Conservation (phyloP, 768 basidiomycete species). For the Sarcodon aspratus region DNA sequence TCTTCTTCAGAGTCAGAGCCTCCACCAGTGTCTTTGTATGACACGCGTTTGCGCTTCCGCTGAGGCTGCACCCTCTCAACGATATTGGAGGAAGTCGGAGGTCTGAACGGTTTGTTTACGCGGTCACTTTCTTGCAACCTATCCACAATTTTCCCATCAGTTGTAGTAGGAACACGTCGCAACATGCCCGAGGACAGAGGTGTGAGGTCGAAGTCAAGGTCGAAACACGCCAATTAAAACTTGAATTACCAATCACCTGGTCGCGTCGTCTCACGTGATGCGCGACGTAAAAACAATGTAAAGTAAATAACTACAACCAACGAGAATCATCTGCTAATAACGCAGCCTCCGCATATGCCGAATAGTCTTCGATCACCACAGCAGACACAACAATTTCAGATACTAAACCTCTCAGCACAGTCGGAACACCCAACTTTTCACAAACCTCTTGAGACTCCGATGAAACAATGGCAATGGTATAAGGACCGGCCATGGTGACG, state of each 20-base stretch:
- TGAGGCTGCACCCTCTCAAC: constrained; percentile 48
- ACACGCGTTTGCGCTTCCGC: constrained; percentile 81
- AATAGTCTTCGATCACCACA: background rate
- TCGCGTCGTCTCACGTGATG: background rate
- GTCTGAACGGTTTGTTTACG: constrained; percentile 73
- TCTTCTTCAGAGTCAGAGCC: constrained; percentile 45
- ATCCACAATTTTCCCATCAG: constrained; percentile 58
- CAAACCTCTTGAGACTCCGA: background rate
- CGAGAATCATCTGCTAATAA: background rate
- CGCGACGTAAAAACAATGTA: background rate
- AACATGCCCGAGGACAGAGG: constrained; percentile 34
- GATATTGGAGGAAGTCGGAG: constrained; percentile 35
- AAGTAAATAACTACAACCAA: background rate
- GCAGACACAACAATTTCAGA: background rate
- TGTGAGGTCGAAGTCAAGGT: background rate
- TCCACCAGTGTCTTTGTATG: constrained; percentile 63
- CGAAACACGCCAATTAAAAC: background rate
- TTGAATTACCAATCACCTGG: background rate
- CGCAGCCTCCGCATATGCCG: background rate
- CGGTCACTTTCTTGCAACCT: constrained; percentile 62
- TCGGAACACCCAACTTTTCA: background rate
- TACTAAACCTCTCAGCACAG: background rate
- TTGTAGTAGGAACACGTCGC: constrained; percentile 54
- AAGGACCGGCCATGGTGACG: background rate
- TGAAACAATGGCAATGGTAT: background rate